Percentiles rank a stretch among this genome's conserved stretches.
Evolutionary conservation across 129 eudicot genomes (phyloP).

Genomic region (Tagetes erecta): DNA sequence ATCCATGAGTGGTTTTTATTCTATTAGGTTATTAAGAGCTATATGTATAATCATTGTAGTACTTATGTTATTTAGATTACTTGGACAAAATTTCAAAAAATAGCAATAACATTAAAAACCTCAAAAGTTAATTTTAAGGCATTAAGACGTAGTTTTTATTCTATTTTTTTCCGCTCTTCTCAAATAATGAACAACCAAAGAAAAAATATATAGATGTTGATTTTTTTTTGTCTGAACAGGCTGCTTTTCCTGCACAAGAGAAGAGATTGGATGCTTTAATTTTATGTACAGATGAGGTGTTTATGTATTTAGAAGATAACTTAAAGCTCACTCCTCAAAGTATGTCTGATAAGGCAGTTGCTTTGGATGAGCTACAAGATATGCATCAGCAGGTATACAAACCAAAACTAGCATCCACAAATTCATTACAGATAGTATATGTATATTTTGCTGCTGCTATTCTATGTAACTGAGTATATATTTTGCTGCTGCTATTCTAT

Average conservation of each 20-base stretch:
- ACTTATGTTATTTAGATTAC: neutral
- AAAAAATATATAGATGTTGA: neutral
- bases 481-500: too few relatives aligned
- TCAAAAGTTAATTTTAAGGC: neutral
- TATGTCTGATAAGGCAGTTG: constrained; percentile 84
- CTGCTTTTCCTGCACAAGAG: constrained; percentile 84
- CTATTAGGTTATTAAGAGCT: constrained; percentile 1
- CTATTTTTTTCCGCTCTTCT: neutral
- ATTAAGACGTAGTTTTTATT: neutral
- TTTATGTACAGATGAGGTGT: constrained; percentile 69
- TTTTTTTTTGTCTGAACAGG: constrained; percentile 46
- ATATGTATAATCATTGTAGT: neutral
- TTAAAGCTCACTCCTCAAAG: constrained; percentile 77
- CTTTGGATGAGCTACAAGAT: constrained; percentile 83
- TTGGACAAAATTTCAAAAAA: constrained; percentile 10
- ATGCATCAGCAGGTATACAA: constrained; percentile 84
- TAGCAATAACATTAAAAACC: constrained; percentile 3
- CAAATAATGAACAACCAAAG: neutral
- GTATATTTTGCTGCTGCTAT: neutral
- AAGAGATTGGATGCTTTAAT: constrained; percentile 85
- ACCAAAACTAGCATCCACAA: neutral
- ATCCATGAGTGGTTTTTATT: neutral
- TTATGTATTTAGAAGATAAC: constrained; percentile 75
- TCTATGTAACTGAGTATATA: constrained; percentile 2
- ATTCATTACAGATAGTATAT: neutral